These are phyloP conservation scores for Abrus precatorius DNA, from an alignment of 306 rosid genomes.

Conservation along the genomic window DNA sequence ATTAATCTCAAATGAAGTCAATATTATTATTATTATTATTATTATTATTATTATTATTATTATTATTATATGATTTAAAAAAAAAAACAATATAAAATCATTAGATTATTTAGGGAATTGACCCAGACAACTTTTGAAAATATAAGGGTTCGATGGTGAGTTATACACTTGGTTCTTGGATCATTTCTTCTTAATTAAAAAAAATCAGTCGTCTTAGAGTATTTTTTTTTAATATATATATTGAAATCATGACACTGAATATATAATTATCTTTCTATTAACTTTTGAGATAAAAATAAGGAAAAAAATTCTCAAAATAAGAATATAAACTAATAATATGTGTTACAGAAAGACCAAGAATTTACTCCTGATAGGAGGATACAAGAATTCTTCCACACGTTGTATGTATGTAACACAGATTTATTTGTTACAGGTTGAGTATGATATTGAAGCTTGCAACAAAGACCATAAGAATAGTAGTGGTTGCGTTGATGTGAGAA, in stretches of 20 bases:
- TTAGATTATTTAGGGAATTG: neutral
- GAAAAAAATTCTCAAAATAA: neutral
- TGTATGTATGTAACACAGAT: neutral
- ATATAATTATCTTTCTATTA: too few species aligned
- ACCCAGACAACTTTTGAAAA: neutral
- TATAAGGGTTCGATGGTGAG: too few species aligned
- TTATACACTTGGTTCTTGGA: neutral
- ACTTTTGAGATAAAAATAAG: too few species aligned
- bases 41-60: too few species aligned
- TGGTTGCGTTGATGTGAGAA: slow-evolving; percentile 54
- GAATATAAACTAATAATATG: neutral
- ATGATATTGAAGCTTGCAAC: slow-evolving; percentile 64
- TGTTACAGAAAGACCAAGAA: neutral
- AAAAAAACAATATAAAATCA: neutral
- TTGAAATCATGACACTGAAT: neutral
- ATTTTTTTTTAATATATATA: too few species aligned
- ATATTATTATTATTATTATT: neutral
- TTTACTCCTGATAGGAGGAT: neutral
- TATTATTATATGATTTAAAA: too few species aligned
- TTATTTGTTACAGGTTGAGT: slow-evolving; percentile 62
- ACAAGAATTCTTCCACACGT: neutral
- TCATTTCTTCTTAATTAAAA: too few species aligned
- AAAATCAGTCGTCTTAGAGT: neutral
- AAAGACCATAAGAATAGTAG: slow-evolving; percentile 21
- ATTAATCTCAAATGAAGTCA: neutral